These are phyloP conservation scores for Mycena polygramma DNA, from an alignment of 768 basidiomycete genomes.

Conservation along the genomic window DNA sequence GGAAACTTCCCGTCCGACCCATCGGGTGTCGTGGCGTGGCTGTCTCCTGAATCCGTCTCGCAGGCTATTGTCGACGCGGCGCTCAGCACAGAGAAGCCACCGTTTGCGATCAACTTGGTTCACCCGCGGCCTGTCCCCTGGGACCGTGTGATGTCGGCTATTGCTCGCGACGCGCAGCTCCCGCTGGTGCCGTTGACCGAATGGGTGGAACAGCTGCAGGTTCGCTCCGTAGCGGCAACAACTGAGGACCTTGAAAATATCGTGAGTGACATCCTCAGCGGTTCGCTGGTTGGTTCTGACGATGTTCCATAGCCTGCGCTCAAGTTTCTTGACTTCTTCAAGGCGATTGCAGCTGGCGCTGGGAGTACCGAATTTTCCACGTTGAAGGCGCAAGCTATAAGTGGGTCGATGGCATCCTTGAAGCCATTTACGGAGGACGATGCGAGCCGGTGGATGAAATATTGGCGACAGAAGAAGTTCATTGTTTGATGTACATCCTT, in stretches of 20 bases:
- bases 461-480: conserved; percentile 20
- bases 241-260: conserved; percentile 47
- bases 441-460: conserved; percentile 19
- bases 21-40: conserved; percentile 49
- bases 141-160: conserved; percentile 40
- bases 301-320: conserved; percentile 7
- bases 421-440: conserved; percentile 7
- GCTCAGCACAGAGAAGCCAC: conserved; percentile 35
- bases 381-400: conserved; percentile 7
- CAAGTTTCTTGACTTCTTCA: conserved; percentile 26
- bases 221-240: conserved; percentile 36
- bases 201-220: conserved; percentile 47
- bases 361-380: conserved; percentile 8
- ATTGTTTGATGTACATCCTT: neutral
- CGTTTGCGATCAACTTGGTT: conserved; percentile 50
- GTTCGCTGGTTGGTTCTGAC: neutral
- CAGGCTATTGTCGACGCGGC: conserved; percentile 49
- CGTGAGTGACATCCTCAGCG: conserved; percentile 42
- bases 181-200: conserved; percentile 42
- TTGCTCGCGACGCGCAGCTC: conserved; percentile 41
- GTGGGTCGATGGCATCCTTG: conserved; percentile 4
- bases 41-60: conserved; percentile 52
- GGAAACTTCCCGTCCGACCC: conserved; percentile 30
- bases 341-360: neutral
- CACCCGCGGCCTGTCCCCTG: conserved; percentile 53